Conservation (phyloP, 352 stramenopile genomes). For the Bremia lactucae region DNA sequence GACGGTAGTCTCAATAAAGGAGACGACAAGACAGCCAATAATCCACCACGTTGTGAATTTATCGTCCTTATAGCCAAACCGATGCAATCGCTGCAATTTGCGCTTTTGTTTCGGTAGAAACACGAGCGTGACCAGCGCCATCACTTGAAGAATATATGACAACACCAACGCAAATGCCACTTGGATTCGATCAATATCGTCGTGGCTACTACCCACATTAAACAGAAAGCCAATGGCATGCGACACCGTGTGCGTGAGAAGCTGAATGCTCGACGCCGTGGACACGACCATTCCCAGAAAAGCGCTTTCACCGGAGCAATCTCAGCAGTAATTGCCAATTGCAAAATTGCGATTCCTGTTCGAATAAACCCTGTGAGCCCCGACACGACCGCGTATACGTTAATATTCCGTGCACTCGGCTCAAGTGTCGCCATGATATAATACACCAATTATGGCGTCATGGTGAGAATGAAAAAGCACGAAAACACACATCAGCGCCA, state of each 20-base stretch:
- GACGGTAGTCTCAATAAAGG: conserved; percentile 26
- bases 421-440: conserved; percentile 21
- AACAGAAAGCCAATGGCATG: conserved; percentile 38
- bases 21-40: conserved; percentile 15
- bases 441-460: conserved; percentile 20
- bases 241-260: conserved; percentile 30
- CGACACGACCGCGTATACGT: conserved; percentile 27
- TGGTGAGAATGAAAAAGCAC: conserved; percentile 22
- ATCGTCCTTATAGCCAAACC: conserved; percentile 13
- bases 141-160: conserved; percentile 32
- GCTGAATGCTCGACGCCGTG: conserved; percentile 26
- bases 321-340: conserved; percentile 29
- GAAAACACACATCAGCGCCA: conserved; percentile 28
- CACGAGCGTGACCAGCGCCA: conserved; percentile 29
- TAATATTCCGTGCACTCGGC: conserved; percentile 9
- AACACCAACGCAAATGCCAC: conserved; percentile 36
- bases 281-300: conserved; percentile 34
- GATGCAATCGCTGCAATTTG: conserved; percentile 29
- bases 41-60: conserved; percentile 24
- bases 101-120: conserved; percentile 46
- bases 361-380: conserved; percentile 29
- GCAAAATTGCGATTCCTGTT: conserved; percentile 22
- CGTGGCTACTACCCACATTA: conserved; percentile 8
- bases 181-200: conserved; percentile 15
- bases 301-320: conserved; percentile 34